Evolutionary conservation across 192 early-diverging fungal genomes (phyloP).

Genomic region (Phlyctochytrium arcticum): DNA sequence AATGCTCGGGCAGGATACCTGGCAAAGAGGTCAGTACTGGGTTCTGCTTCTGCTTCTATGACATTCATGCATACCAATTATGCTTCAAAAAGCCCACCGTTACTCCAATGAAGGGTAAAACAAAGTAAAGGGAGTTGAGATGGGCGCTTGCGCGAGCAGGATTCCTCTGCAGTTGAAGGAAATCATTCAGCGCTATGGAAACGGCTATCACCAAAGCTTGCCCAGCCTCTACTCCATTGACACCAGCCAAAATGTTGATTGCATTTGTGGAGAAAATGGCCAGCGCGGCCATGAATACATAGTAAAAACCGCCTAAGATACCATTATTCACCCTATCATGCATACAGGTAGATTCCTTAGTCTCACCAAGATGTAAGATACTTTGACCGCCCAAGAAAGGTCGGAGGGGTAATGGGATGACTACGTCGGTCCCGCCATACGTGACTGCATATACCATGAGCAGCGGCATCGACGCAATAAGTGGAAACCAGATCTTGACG

Average conservation of each 20-base stretch:
- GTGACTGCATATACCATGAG: conserved; percentile 93
- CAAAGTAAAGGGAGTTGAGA: conserved; percentile 82
- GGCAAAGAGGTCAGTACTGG: not conserved
- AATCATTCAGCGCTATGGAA: conserved; percentile 73
- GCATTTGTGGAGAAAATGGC: conserved; percentile 95
- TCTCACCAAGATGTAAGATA: conserved; percentile 73
- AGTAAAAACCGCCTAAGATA: conserved; percentile 76
- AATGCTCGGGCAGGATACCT: conserved; percentile 88
- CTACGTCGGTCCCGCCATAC: conserved; percentile 77
- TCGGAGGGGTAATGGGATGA: conserved; percentile 81
- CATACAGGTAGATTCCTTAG: not conserved
- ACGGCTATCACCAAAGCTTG: conserved; percentile 89
- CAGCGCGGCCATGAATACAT: conserved; percentile 85
- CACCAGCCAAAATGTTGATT: conserved; percentile 97
- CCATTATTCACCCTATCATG: not conserved
- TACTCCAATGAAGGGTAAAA: conserved; percentile 89
- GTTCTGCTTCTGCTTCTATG: not conserved
- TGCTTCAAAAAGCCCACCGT: conserved; percentile 74
- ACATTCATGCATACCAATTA: conserved; percentile 65
- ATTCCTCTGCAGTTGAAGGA: conserved; percentile 60
- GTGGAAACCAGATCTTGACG: conserved; percentile 91
- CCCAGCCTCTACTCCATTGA: conserved; percentile 95
- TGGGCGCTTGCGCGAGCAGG: conserved; percentile 70
- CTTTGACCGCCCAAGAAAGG: conserved; percentile 60
- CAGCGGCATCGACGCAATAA: conserved; percentile 87